Conservation (phyloP, 2,329 filamentous ascomycete species). For the Colletotrichum sp. region DNA sequence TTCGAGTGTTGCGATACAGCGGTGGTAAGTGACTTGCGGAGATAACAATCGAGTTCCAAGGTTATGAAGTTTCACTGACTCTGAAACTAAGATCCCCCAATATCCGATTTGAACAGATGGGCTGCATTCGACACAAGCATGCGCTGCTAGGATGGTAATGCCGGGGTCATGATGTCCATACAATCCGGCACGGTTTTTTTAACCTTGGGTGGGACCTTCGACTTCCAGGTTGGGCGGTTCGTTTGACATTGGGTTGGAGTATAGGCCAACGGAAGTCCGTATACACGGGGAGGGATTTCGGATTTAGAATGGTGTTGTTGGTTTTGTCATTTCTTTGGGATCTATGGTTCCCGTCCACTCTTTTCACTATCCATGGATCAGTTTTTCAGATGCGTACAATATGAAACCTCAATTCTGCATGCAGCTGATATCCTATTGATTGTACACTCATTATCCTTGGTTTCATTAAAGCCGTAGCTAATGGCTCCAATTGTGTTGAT, state of each 20-base stretch:
- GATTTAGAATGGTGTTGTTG: neutral
- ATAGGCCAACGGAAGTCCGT: neutral
- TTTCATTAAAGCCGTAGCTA: neutral
- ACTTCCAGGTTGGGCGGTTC: neutral
- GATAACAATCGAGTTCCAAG: neutral
- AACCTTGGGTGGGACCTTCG: neutral
- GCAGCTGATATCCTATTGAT: neutral
- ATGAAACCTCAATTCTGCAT: neutral
- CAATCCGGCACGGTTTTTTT: neutral
- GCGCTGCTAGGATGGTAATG: neutral
- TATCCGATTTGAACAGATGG: neutral
- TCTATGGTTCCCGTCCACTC: neutral
- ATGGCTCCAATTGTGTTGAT: neutral
- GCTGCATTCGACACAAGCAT: neutral
- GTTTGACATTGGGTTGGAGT: neutral
- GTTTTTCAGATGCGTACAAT: rapidly evolving
- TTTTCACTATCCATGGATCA: neutral
- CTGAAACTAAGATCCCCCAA: neutral
- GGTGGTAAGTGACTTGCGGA: neutral
- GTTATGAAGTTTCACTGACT: neutral
- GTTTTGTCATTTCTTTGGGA: neutral
- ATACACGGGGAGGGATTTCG: neutral
- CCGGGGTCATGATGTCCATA: neutral
- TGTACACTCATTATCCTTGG: neutral
- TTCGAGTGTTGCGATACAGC: neutral